phyloP scores from a whole-genome alignment of 805 yeast species.

The Yamadazyma sp. region DNA sequence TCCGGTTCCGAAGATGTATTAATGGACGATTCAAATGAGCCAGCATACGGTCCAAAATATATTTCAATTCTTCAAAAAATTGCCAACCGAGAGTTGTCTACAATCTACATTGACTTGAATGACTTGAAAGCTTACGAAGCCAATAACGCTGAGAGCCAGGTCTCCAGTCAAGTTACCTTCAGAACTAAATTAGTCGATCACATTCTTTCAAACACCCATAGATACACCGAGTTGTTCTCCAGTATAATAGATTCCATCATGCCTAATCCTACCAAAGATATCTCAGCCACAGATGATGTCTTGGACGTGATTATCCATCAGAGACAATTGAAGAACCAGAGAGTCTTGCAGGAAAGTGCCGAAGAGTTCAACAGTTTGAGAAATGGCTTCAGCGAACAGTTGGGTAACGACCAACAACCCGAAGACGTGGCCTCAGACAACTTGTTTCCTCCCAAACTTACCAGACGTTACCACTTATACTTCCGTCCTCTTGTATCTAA shows the following conservation, averaged over 20 bases:
- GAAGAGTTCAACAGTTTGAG: conserved; percentile 54
- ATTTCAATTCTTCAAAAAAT: conserved; percentile 69
- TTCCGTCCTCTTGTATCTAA: conserved; percentile 71
- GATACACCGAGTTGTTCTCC: conserved; percentile 76
- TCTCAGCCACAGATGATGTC: conserved; percentile 83
- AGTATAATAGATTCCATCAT: conserved; percentile 73
- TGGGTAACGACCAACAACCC: conserved; percentile 12
- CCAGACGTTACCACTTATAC: conserved; percentile 83
- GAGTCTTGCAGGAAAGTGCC: conserved; percentile 64
- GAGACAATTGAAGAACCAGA: conserved; percentile 77
- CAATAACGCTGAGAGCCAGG: conserved; percentile 25
- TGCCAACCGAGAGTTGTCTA: conserved; percentile 77
- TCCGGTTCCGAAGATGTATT: conserved; percentile 20
- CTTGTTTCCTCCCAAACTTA: conserved; percentile 80
- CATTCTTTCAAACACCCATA: conserved; percentile 71
- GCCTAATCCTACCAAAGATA: conserved; percentile 83
- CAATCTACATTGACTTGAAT: conserved; percentile 75
- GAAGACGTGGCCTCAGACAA: conserved; percentile 29
- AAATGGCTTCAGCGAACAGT: conserved; percentile 15
- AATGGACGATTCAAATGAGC: conserved; percentile 16
- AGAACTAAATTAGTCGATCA: conserved; percentile 46
- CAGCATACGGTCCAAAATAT: conserved; percentile 54
- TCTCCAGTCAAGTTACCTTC: conserved; percentile 12
- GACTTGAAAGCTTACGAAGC: conserved; percentile 75
- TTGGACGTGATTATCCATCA: conserved; percentile 91